Evolutionary conservation across 2,329 filamentous ascomycete genomes (phyloP).

Genomic region (Byssochlamys sp.): DNA sequence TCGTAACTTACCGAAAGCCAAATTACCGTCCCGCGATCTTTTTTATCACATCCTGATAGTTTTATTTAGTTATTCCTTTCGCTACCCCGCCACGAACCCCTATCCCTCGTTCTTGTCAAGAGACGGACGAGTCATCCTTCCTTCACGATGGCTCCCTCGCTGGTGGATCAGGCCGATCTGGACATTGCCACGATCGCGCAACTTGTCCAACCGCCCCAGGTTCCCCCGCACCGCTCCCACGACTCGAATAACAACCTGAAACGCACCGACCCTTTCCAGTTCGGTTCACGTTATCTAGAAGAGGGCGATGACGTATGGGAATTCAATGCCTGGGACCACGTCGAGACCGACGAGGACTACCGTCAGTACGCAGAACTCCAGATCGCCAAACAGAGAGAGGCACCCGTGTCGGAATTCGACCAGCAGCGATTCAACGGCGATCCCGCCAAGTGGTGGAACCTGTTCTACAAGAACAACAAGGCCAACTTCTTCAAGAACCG

Average conservation of each 20-base stretch:
- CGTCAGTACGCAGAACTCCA: slow-evolving; percentile 76
- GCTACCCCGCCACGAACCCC: neutral
- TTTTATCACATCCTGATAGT: neutral
- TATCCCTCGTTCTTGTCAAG: neutral
- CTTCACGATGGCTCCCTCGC: neutral
- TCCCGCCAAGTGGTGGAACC: slow-evolving; percentile 94
- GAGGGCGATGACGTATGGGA: slow-evolving; percentile 84
- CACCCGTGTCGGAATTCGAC: slow-evolving; percentile 87
- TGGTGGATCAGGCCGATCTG: slow-evolving; percentile 4
- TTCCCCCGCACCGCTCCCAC: slow-evolving; percentile 59
- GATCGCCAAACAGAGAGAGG: slow-evolving; percentile 70
- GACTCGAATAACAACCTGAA: slow-evolving; percentile 66
- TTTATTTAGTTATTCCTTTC: neutral
- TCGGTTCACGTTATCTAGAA: slow-evolving; percentile 77
- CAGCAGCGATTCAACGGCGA: slow-evolving; percentile 78
- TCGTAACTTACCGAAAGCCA: neutral
- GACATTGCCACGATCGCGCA: slow-evolving; percentile 25
- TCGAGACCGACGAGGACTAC: slow-evolving; percentile 83
- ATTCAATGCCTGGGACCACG: slow-evolving; percentile 98
- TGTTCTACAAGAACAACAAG: slow-evolving; percentile 96
- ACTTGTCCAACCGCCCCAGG: slow-evolving; percentile 37
- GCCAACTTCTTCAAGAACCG: slow-evolving; percentile 97
- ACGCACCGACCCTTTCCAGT: slow-evolving; percentile 85
- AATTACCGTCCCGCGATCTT: neutral
- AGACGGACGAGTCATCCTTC: neutral